Conservation (phyloP, 2,329 filamentous ascomycete species). For the Drechslerella coelobrocha region DNA sequence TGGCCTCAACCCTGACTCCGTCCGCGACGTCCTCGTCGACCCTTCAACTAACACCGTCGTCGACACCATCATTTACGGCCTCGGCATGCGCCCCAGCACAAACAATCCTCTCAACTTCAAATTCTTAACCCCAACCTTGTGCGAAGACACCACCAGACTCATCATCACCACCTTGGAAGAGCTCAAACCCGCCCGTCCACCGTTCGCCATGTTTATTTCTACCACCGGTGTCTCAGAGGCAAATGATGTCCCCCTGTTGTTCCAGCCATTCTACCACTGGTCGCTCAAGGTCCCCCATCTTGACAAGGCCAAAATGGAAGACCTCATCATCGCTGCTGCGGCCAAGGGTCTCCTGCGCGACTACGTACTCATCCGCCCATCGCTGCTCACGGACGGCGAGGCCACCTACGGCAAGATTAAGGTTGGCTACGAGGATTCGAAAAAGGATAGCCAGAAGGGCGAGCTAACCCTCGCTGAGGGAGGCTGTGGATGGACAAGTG, state of each 20-base stretch:
- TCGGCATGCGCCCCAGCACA: constrained; percentile 60
- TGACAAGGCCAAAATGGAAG: constrained; percentile 64
- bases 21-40: constrained; percentile 58
- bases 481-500: constrained; percentile 51
- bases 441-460: constrained; percentile 37
- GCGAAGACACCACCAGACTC: constrained; percentile 60
- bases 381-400: constrained; percentile 56
- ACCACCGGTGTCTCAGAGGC: constrained; percentile 60
- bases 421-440: constrained; percentile 53
- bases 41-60: constrained; percentile 56
- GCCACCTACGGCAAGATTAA: constrained; percentile 53
- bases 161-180: constrained; percentile 58
- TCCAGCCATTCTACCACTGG: constrained; percentile 61
- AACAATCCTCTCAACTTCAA: constrained; percentile 34
- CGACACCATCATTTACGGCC: constrained; percentile 62
- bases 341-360: constrained; percentile 46
- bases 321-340: constrained; percentile 42
- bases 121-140: constrained; percentile 62
- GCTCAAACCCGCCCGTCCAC: constrained; percentile 53
- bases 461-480: constrained; percentile 23
- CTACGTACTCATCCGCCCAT: constrained; percentile 55
- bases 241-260: constrained; percentile 60
- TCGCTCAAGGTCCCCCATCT: constrained; percentile 60
- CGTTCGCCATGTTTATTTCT: constrained; percentile 59
- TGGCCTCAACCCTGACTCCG: constrained; percentile 59